phyloP scores from a whole-genome alignment of 2,329 filamentous ascomycete genomes.

The Pseudogymnoascus sp. region DNA sequence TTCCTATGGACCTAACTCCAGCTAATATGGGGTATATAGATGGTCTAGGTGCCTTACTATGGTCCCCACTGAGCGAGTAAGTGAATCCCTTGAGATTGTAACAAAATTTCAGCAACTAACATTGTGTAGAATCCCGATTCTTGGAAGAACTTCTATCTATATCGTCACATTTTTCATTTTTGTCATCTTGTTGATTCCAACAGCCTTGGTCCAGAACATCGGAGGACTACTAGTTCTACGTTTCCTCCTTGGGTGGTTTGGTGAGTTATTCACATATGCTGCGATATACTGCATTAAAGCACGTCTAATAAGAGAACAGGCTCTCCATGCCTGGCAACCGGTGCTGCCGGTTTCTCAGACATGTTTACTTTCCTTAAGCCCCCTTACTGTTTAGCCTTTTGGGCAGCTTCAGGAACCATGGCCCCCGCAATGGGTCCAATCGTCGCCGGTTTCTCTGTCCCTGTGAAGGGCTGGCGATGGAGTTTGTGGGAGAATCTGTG shows the following conservation, averaged over 20 bases:
- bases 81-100: background rate
- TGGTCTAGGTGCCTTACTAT: conserved; percentile 56
- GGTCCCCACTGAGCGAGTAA: conserved; percentile 54
- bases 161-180: conserved; percentile 62
- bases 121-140: conserved; percentile 52
- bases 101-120: background rate
- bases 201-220: conserved; percentile 56
- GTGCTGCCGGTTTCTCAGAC: conserved; percentile 43
- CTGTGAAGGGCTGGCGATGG: conserved; percentile 55
- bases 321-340: conserved; percentile 55
- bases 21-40: conserved; percentile 21
- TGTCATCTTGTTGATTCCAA: conserved; percentile 58
- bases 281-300: background rate
- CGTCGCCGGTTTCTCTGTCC: conserved; percentile 53
- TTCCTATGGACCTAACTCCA: background rate
- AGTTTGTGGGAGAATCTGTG: conserved; percentile 58
- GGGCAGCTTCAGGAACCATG: conserved; percentile 42
- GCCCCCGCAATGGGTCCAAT: conserved; percentile 54
- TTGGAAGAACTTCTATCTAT: conserved; percentile 62
- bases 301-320: conserved; percentile 26
- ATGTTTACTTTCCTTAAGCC: conserved; percentile 49
- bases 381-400: conserved; percentile 52
- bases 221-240: conserved; percentile 55
- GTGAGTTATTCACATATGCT: conserved; percentile 10
- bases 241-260: conserved; percentile 59